Evolutionary conservation across 1,284 basidiomycete species (phyloP).

Genomic region (Trametes versicolor): DNA sequence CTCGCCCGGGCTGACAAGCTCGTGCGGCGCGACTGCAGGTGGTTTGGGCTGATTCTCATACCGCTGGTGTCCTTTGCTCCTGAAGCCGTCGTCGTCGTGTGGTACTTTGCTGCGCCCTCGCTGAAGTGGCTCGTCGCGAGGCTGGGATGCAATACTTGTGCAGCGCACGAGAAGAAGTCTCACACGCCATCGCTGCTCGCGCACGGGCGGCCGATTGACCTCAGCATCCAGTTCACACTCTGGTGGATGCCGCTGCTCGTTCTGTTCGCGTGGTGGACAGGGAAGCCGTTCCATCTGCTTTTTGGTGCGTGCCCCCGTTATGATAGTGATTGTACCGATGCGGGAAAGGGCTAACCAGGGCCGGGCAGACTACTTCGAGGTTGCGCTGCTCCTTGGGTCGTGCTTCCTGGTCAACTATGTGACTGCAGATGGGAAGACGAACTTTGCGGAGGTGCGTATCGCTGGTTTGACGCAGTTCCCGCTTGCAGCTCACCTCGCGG

Average conservation of each 20-base stretch:
- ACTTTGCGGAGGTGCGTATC: conserved; percentile 58
- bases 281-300: conserved; percentile 47
- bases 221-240: conserved; percentile 53
- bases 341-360: neutral
- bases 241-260: conserved; percentile 53
- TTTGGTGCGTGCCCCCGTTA: conserved; percentile 47
- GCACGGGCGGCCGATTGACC: conserved; percentile 49
- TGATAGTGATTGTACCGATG: neutral
- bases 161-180: neutral
- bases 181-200: conserved; percentile 39
- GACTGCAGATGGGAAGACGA: conserved; percentile 74
- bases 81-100: conserved; percentile 66
- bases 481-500: neutral
- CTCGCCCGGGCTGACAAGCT: neutral
- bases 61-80: conserved; percentile 76
- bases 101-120: conserved; percentile 50
- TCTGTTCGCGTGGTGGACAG: conserved; percentile 49
- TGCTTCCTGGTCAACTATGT: conserved; percentile 80
- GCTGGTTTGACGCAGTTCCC: too few relatives aligned
- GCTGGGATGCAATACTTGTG: too few relatives aligned
- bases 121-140: neutral
- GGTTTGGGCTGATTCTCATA: conserved; percentile 76
- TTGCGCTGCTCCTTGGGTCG: conserved; percentile 64
- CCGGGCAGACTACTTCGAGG: conserved; percentile 61
- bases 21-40: conserved; percentile 48